Base-by-base conservation (phyloP, 805 yeast genomes). In the Scheffersomyces stipitis region DNA sequence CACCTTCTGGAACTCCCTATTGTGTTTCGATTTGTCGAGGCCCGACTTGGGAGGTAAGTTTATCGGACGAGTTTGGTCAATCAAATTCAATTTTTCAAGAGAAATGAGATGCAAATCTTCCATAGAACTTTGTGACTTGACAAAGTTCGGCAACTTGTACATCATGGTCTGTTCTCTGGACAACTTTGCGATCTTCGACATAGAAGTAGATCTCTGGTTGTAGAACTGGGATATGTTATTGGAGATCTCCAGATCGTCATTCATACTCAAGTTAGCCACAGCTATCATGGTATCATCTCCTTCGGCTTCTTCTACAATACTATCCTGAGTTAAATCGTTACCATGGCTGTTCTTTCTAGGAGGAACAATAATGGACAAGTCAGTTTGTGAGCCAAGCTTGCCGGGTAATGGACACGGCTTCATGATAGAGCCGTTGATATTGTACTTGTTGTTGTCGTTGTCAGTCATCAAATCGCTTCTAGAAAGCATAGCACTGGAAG, bases 21-120 rank as follows among this genome's bases (percentile, higher is more conserved):
- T 80, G 50, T 83, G 90, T 38, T 67, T 67, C 23, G 62, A 54
- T 28, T 71, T 71, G 49, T 83, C 90, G 9, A 51, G 54, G 3
- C 61, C 51, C 27, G 68, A 64, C 53, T 83, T 83, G 4, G 88
- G 88, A 4, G 90, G 90, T 30, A 81, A 56, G 75, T 86, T 80
- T 33, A 79, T 73, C 3, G 90, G 90, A 46, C 90, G 69, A 1
- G 87, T 74, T 30, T 77, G 78, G 34, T 82, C 73, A 26, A 82
- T 58, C 8, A 62, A 57, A 16, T 69, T 70, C 26, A 80, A 53
- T 47, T 83, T 83, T 49, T 81, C 84, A 1, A 69, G 73, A 1
- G 88, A 81, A 1, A 83, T 73, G 24, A 84, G 59, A 33, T 66
- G 60, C 42, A 78, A 58, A 54, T 83, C 87, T 36, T 83, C 89